Percentiles rank a stretch among this genome's conserved stretches.
These are phyloP conservation scores for Elymus sibiricus DNA, from an alignment of 176 grass and related monocot genomes.

Conservation along the genomic window DNA sequence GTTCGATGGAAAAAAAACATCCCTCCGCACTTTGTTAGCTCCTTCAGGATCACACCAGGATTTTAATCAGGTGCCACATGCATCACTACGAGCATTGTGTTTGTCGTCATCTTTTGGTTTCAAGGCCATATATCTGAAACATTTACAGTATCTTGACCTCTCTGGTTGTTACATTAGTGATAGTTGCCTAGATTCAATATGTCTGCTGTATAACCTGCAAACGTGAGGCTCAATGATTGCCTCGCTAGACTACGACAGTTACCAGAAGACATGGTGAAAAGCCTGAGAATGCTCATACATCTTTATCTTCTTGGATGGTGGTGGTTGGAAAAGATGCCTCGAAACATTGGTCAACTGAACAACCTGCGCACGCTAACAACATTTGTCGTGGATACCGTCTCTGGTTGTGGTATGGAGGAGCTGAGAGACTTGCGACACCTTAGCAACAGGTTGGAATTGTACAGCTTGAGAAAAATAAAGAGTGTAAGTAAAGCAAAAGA, in stretches of 20 bases:
- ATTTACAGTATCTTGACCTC: background rate
- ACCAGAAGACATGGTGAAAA: background rate
- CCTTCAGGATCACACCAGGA: background rate
- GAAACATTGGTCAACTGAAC: background rate
- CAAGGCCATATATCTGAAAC: background rate
- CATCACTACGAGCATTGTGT: background rate
- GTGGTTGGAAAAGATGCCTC: background rate
- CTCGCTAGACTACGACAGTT: rapidly evolving
- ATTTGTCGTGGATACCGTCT: background rate
- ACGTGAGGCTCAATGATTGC: background rate
- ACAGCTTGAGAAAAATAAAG: constrained; percentile 2
- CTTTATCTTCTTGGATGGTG: background rate
- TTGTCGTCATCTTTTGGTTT: background rate
- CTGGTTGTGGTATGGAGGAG: constrained; percentile 22
- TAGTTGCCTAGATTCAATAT: background rate
- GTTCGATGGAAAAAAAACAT: background rate
- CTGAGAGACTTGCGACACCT: background rate
- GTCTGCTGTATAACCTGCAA: background rate
- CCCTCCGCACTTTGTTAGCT: no score
- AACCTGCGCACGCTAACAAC: no score
- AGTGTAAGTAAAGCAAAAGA: background rate
- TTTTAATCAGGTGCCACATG: background rate
- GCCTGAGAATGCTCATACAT: no score
- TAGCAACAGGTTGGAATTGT: background rate
- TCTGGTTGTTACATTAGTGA: background rate